Base-by-base conservation (phyloP, 2,329 filamentous ascomycete species). In the Nothophoma quercina region DNA sequence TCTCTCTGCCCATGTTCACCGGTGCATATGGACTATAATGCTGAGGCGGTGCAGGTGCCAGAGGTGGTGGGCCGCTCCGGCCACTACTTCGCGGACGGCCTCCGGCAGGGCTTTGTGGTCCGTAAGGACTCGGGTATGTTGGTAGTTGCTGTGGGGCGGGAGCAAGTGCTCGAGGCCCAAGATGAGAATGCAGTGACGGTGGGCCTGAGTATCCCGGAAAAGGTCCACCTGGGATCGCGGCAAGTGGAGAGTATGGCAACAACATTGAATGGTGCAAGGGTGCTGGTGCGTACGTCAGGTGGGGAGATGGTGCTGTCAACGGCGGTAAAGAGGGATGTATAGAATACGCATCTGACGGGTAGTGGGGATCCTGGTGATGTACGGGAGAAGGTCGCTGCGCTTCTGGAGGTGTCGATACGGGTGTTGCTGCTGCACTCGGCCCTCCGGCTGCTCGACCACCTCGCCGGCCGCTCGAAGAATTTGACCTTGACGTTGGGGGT, bases 31-130 rank as follows among this genome's bases (percentile, higher is more conserved):
- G 63, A 29, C 63, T 67, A 10, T 63, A 59, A 53, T 68, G 65
- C 30, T 56, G 59, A 36, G 62, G 53, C 8, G 68, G 69, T 22
- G 70, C 71, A 19, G 71, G 70, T 7, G 69, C 69, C 18, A 73
- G 43, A 5, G 63, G 59, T 4, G 62, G 64, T 21, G 68, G 69
- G 15, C 64, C 66, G 15, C 38, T 64, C 15, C 55, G 59, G 7
- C 60, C 64, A 29, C 58, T 65, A 29, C 61, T 67, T 40, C 63
- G 66, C 7, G 66, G 63, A 10, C 63, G 56, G 15, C 63, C 51
- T 2, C 58, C 58, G 7, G 39, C 44, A 19, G 50, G 50, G 28
- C 50, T 48, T 30, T 67, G 64, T 10, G 68, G 67, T 6, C 68
- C 67, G 36, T 69, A 73, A 15, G 70, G 69, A 23, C 63, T 67